Base-by-base conservation (phyloP, 495 filamentous ascomycete genomes). In the Penicillium coprophilum region DNA sequence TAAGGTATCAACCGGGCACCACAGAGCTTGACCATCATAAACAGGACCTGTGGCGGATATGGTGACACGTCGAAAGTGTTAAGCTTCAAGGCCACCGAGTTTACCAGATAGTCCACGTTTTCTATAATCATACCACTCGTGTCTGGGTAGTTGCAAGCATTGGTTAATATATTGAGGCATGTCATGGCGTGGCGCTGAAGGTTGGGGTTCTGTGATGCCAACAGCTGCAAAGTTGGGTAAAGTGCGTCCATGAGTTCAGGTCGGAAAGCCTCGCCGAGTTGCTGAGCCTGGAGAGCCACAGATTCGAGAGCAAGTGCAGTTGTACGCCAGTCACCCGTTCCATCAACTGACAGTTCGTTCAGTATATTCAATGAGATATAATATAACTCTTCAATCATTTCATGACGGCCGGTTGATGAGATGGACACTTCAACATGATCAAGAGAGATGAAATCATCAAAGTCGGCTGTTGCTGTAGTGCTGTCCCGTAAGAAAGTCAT, bases 71-170 rank as follows among this genome's bases (percentile, higher is more conserved):
- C 91, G 63, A 96, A 90, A 0, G 85, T 91, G 59, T 96, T 96
- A 27, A 99, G 79, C 55, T 93, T 90, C 21, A 97, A 74, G 0
- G 88, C 89, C 6, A 97, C 85, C 0, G 93, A 89, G 66, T 97
- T 97, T 46, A 96, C 87, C 72, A 99, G 87, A 68, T 99, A 99
- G 69, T 99, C 94, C 23, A 88, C 92, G 59, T 99, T 99, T 30
- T 91, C 86, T 45, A 97, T 81, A 44, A 99, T 85, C 57, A 99
- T 76, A 11, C 90, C 84, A 31, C 87, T 86, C 10, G 92, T 85
- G 61, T 80, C 85, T 0, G 63, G 38, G 63, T 97, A 99, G 17
- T 82, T 85, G 69, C 92, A 97, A 1, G 87, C 76, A 8, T 69
- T 65, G 9, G 94, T 87, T 28, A 97, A 76, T 12, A 85, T 83